A percentile compares a stretch with the other conserved stretches of the same genome.
Evolutionary conservation across 805 yeast genomes (phyloP).

Genomic region (Saccharomycopsis synnaedendra): DNA sequence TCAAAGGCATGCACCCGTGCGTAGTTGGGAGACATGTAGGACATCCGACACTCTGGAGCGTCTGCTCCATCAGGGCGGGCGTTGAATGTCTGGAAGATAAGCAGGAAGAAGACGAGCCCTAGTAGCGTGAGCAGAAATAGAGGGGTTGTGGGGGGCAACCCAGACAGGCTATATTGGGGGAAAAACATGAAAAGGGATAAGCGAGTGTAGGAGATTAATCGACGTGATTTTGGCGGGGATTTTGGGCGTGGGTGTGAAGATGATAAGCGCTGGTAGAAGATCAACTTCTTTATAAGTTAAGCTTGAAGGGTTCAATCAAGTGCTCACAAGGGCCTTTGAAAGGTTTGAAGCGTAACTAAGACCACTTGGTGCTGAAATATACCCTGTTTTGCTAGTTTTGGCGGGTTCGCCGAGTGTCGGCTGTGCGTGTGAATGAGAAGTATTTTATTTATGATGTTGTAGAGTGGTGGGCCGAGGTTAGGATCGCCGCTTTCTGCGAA

Average conservation of each 20-base stretch:
- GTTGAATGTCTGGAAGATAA: conserved; percentile 22
- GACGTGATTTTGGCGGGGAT: background rate
- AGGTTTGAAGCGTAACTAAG: too few relatives aligned
- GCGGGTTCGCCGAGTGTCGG: too few relatives aligned
- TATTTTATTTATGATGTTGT: too few relatives aligned
- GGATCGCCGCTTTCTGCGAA: too few relatives aligned
- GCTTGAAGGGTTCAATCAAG: too few relatives aligned
- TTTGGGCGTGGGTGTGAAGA: background rate
- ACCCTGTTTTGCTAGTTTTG: too few relatives aligned
- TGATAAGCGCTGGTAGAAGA: background rate
- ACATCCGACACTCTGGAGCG: conserved; percentile 46
- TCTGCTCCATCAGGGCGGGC: conserved; percentile 33
- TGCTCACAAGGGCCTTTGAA: too few relatives aligned
- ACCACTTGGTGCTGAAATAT: too few relatives aligned
- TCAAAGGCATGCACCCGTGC: conserved; percentile 69
- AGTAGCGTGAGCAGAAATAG: background rate
- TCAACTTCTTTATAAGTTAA: background rate
- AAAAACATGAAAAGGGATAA: background rate
- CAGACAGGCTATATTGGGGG: background rate
- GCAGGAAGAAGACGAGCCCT: conserved; percentile 2
- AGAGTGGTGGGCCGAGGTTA: too few relatives aligned
- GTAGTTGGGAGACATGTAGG: conserved; percentile 78
- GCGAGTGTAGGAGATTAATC: background rate
- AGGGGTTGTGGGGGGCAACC: background rate
- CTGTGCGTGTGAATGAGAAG: too few relatives aligned